Evolutionary conservation across 768 basidiomycete species (phyloP), one percentile per base, ranked within the genome.

Genomic region (Galerina marginata): DNA sequence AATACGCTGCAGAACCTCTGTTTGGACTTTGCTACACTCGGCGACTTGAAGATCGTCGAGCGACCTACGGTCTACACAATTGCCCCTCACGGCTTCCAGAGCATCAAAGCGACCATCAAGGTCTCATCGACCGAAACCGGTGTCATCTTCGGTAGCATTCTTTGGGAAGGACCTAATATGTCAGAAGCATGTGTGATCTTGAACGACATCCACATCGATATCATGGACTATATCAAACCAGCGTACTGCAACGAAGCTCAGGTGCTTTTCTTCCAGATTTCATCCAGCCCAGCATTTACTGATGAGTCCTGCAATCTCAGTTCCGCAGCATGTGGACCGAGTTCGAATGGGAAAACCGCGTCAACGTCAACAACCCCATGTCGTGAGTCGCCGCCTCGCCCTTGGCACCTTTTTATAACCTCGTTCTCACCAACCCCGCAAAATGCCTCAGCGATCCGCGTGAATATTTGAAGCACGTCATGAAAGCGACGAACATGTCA

Each of bases 271-370:
- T 47, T 58, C 20, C 39, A 11, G 23, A 38, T 55, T 50, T 12
- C 54, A 25, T 20, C 14, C 20, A 9, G 2, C n/a, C 25, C 26
- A 10, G 16, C 49, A 37, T 46, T 23, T 38, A 12, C 15, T 38
- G n/a, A 26, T 39, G 15, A 44, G 49, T 25, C 52, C 52, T 51
- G 39, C 48, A 51, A 15, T 63, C 33, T 12, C 49, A 96, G 91
- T 96, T 96, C 87, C 87, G 96, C 36, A 93, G 87, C 74, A 96
- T 96, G 95, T 97, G 96, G 96, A 99, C 96, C 26, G 97, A 99
- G 75, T 99, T 99, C 69, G 96, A 99, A 74, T 99, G 96, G 96
- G 96, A 99, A 83, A 99, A 99, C 78, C 86, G 96, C 67, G 96
- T 99, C 56, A 98, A 98, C 70, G 93, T 98, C 56, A 89, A 88